phyloP scores from a whole-genome alignment of 75 land plant genomes.

The Larix kaempferi region DNA sequence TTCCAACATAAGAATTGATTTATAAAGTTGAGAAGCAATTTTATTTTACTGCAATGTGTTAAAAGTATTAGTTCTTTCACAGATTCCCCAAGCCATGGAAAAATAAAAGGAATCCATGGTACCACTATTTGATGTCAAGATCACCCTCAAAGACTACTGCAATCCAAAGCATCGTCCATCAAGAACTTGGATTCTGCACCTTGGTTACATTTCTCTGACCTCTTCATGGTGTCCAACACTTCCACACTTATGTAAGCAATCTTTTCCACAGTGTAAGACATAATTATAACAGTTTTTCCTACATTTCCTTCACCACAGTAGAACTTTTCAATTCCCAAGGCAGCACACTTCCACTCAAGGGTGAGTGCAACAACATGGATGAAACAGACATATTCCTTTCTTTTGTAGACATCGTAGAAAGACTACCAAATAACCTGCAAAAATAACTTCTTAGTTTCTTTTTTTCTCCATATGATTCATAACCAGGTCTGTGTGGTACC shows the following conservation, averaged over 20 bases:
- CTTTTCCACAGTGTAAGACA: not conserved
- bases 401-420: constrained; percentile 38
- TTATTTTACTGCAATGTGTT: not conserved
- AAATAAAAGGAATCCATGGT: constrained; percentile 6
- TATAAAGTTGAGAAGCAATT: not conserved
- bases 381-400: constrained; percentile 38
- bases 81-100: constrained; percentile 11
- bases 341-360: constrained; percentile 34
- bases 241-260: not conserved
- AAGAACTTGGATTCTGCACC: constrained; percentile 1
- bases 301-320: constrained; percentile 19
- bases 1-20: not conserved
- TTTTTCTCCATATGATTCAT: constrained; percentile 31
- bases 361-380: constrained; percentile 32
- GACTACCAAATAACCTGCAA: constrained; percentile 32
- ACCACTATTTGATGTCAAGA: not conserved
- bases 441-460: constrained; percentile 39
- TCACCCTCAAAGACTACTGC: not conserved
- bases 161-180: constrained; percentile 3
- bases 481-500: constrained; percentile 36
- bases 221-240: not conserved
- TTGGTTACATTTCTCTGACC: not conserved
- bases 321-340: constrained; percentile 42
- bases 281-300: not conserved
- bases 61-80: not conserved